Evolutionary conservation across 495 filamentous ascomycete species (phyloP), one percentile per base, ranked within the genome.

Genomic region (Pseudoneurospora amorphoporcata): DNA sequence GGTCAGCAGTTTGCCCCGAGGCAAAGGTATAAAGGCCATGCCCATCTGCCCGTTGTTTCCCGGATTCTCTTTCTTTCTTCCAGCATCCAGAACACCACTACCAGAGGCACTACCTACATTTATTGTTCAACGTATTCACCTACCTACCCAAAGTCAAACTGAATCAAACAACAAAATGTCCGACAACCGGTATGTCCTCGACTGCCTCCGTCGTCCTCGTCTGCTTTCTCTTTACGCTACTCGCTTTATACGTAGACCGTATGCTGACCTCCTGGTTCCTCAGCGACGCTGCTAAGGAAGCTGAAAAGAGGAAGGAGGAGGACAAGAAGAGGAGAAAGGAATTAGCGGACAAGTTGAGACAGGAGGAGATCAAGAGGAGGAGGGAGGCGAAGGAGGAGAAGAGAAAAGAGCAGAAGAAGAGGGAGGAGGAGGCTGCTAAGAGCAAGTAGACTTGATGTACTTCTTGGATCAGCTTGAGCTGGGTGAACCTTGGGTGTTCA

Each of bases 181-280:
- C 10, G 10, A 58, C 10, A 58, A 58, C 9, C 19, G 19, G 19
- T 58, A 58, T 0, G 47, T 58, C 47, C 47, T 19, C 0, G 47
- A 58, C 19, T 58, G 10, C 19, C 47, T 58, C 2, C 0, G 4
- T 0, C 10, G 14, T 58, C 0, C 19, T 58, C 9, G 10, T 0
- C 4, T 58, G 29, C 47, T 58, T 16, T 9, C 10, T 58, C 23
- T 58, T 32, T 8, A 23, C 23, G 1, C 32, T 0, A 0, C 23
- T 58, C 4, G 47, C 23, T 16, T 4, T 58, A 2, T 32, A 58
- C 47, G 47, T 0, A 4, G 47, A 58, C 47, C 2, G 10, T 2
- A 61, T 6, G 23, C 47, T 61, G 6, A 61, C 12, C 23, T 1
- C 47, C 1, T 61, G 5, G 10, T 32, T 61, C 12, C 23, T 0